These are phyloP conservation scores for Aspergillus egyptiacus DNA, from an alignment of 495 filamentous ascomycete species.

Conservation along the genomic window DNA sequence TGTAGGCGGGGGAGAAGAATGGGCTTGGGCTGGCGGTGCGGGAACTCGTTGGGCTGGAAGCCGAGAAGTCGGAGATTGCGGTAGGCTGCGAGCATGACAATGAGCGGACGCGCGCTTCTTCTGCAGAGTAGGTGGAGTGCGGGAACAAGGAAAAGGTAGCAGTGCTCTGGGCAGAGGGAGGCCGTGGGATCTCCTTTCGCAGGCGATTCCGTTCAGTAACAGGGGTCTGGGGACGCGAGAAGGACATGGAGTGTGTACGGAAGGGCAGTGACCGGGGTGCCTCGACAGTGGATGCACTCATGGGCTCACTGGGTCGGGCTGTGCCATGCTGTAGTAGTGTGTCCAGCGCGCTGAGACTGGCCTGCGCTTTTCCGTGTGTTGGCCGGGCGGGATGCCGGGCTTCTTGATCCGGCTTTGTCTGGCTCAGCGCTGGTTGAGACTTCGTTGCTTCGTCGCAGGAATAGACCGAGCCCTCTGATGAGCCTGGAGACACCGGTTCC, in stretches of 20 bases:
- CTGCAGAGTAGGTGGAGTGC: slow-evolving; percentile 13
- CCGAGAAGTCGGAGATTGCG: slow-evolving; percentile 14
- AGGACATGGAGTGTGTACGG: slow-evolving; percentile 19
- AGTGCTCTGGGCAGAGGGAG: slow-evolving; percentile 28
- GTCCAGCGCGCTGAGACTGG: slow-evolving; percentile 8
- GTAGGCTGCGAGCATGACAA: slow-evolving; percentile 22
- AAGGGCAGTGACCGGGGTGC: slow-evolving; percentile 15
- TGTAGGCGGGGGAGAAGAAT: slow-evolving; percentile 17
- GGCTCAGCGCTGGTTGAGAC: slow-evolving; percentile 13
- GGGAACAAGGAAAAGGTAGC: slow-evolving; percentile 23
- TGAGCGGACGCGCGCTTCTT: slow-evolving; percentile 16
- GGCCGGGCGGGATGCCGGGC: background rate
- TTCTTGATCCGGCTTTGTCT: slow-evolving; percentile 5
- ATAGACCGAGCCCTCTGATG: slow-evolving; percentile 9
- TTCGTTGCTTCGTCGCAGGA: slow-evolving; percentile 6
- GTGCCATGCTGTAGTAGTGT: slow-evolving; percentile 4
- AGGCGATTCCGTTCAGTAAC: slow-evolving; percentile 20
- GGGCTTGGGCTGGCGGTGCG: slow-evolving; percentile 17
- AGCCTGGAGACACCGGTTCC: background rate
- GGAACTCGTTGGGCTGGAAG: slow-evolving; percentile 23
- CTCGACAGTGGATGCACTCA: slow-evolving; percentile 25
- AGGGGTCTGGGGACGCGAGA: slow-evolving; percentile 25
- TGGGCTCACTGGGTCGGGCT: slow-evolving; percentile 17
- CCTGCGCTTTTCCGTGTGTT: slow-evolving; percentile 9
- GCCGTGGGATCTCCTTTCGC: slow-evolving; percentile 21